phyloP scores from a whole-genome alignment of 768 basidiomycete genomes.

The Boletus subcaerulescens region DNA sequence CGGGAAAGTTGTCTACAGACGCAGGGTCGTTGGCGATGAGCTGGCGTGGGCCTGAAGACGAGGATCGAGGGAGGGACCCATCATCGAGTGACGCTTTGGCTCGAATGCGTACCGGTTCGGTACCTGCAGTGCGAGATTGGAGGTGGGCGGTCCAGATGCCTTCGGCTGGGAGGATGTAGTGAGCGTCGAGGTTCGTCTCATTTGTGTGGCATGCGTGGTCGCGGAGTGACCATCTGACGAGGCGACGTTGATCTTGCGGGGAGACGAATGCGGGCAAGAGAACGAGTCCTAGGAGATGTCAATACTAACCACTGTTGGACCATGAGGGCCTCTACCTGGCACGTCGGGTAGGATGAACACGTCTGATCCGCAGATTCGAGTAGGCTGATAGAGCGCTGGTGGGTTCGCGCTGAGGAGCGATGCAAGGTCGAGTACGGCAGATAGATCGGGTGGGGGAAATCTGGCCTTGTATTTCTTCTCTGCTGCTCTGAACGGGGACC shows the following conservation, averaged over 20 bases:
- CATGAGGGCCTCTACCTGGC: constrained; percentile 35
- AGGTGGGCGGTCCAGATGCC: constrained; percentile 77
- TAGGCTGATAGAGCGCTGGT: neutral
- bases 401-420: constrained; percentile 29
- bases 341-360: constrained; percentile 29
- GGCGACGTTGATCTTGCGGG: constrained; percentile 56
- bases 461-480: constrained; percentile 81
- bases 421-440: constrained; percentile 64
- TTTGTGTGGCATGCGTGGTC: constrained; percentile 79
- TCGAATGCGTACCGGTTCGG: constrained; percentile 42
- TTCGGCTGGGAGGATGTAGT: constrained; percentile 70
- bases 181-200: constrained; percentile 85
- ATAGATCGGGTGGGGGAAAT: constrained; percentile 76
- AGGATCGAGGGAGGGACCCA: neutral
- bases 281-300: constrained; percentile 67
- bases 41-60: constrained; percentile 52
- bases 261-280: constrained; percentile 75
- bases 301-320: neutral
- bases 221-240: constrained; percentile 70
- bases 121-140: constrained; percentile 24
- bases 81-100: constrained; percentile 31
- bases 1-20: constrained; percentile 49
- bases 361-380: neutral
- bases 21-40: constrained; percentile 75
- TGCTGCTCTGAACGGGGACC: constrained; percentile 73